phyloP scores from a whole-genome alignment of 495 filamentous ascomycete genomes.

The Tricharina praecox region DNA sequence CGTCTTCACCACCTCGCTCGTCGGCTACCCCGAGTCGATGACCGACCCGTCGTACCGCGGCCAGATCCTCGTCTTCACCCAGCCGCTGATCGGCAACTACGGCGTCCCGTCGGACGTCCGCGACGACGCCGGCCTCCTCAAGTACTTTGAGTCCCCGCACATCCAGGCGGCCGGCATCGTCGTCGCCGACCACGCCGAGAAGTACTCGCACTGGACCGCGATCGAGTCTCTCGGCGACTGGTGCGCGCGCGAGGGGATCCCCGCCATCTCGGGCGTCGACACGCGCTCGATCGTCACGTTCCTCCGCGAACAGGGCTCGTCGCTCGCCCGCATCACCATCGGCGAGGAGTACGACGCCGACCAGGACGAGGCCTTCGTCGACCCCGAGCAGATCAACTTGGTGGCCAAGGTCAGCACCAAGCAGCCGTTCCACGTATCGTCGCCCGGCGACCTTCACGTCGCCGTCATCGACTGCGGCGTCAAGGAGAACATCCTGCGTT shows the following conservation, averaged over 20 bases:
- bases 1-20: constrained; percentile 53
- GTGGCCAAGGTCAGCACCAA: constrained; percentile 94
- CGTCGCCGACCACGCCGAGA: constrained; percentile 78
- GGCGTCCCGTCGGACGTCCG: constrained; percentile 60
- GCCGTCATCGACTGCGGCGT: constrained; percentile 96
- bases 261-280: constrained; percentile 91
- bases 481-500: constrained; percentile 97
- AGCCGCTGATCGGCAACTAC: constrained; percentile 98
- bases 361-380: constrained; percentile 88
- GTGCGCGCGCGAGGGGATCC: constrained; percentile 91
- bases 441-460: constrained; percentile 67
- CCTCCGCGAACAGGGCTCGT: constrained; percentile 88
- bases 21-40: constrained; percentile 94
- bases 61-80: constrained; percentile 95
- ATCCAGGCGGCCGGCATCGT: constrained; percentile 93
- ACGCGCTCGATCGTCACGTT: constrained; percentile 91
- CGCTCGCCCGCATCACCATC: constrained; percentile 82
- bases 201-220: constrained; percentile 97
- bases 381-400: constrained; percentile 89
- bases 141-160: constrained; percentile 91
- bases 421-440: constrained; percentile 81
- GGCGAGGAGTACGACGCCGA: constrained; percentile 98
- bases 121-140: constrained; percentile 62
- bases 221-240: constrained; percentile 83
- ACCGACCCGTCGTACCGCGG: constrained; percentile 98